phyloP scores from a whole-genome alignment of 2,329 filamentous ascomycete genomes.

The Hymenoscyphus repandus region DNA sequence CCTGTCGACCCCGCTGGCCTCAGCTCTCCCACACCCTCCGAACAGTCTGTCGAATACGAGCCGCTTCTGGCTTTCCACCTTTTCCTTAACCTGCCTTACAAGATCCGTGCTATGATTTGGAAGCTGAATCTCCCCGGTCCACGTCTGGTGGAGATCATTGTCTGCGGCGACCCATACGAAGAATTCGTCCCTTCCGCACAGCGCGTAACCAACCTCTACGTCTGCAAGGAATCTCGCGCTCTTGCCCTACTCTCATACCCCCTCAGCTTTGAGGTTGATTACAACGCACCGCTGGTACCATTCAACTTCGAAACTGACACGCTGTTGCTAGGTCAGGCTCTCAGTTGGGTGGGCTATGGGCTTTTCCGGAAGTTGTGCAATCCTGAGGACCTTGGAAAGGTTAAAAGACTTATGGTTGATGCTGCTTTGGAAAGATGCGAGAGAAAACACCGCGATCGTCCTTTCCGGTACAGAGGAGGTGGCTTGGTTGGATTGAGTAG shows the following conservation, averaged over 20 bases:
- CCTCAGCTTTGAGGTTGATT: not conserved
- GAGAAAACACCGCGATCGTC: not conserved
- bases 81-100: too few relatives aligned
- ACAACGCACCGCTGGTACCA: not conserved
- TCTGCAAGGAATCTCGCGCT: not conserved
- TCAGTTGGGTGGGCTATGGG: not conserved
- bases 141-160: not conserved
- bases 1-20: too few relatives aligned
- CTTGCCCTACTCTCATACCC: not conserved
- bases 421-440: not conserved
- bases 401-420: not conserved
- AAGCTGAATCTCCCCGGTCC: not conserved
- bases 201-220: not conserved
- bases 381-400: not conserved
- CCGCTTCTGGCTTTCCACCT: too few relatives aligned
- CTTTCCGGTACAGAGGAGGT: not conserved
- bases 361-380: not conserved
- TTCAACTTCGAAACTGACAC: constrained; percentile 4
- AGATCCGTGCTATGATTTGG: too few relatives aligned
- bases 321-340: not conserved
- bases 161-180: not conserved
- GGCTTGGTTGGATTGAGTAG: not conserved
- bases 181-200: not conserved
- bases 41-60: too few relatives aligned
- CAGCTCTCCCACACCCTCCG: too few relatives aligned